These are phyloP conservation scores for Neurospora africana DNA, from an alignment of 495 filamentous ascomycete species.

Conservation along the genomic window DNA sequence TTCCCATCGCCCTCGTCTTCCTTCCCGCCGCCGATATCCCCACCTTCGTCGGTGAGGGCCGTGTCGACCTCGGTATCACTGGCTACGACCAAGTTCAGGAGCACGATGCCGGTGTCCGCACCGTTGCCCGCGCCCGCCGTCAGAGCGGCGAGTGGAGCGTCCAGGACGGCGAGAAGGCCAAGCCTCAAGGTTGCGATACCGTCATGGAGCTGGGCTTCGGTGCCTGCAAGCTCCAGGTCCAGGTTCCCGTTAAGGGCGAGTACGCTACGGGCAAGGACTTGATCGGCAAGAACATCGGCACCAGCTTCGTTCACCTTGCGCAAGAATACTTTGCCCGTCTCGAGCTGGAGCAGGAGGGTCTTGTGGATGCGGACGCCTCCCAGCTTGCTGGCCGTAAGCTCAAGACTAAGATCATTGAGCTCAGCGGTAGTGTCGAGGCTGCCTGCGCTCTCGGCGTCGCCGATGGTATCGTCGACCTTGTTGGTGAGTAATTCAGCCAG, in stretches of 20 bases:
- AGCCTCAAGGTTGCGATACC: conserved; percentile 56
- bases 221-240: conserved; percentile 83
- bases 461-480: conserved; percentile 93
- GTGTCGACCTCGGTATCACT: conserved; percentile 90
- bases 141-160: conserved; percentile 40
- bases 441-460: conserved; percentile 93
- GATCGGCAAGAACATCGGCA: conserved; percentile 89
- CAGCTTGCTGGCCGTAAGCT: conserved; percentile 37
- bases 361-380: conserved; percentile 13
- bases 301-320: conserved; percentile 81
- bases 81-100: conserved; percentile 87
- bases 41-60: conserved; percentile 88
- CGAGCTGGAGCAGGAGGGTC: conserved; percentile 43
- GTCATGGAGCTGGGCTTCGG: conserved; percentile 87
- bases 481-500: conserved; percentile 51
- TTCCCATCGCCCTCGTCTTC: conserved; percentile 91
- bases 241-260: conserved; percentile 78
- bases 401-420: conserved; percentile 76
- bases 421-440: conserved; percentile 93
- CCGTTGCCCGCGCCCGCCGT: conserved; percentile 38
- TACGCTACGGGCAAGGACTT: conserved; percentile 61
- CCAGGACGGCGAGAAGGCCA: conserved; percentile 20
- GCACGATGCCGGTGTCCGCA: conserved; percentile 65
- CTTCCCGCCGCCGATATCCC: conserved; percentile 95
- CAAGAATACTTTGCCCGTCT: conserved; percentile 70